A percentile compares a stretch with the other conserved stretches of the same genome.
Evolutionary conservation across 495 filamentous ascomycete genomes (phyloP).

Genomic region (Penicillium fimorum): DNA sequence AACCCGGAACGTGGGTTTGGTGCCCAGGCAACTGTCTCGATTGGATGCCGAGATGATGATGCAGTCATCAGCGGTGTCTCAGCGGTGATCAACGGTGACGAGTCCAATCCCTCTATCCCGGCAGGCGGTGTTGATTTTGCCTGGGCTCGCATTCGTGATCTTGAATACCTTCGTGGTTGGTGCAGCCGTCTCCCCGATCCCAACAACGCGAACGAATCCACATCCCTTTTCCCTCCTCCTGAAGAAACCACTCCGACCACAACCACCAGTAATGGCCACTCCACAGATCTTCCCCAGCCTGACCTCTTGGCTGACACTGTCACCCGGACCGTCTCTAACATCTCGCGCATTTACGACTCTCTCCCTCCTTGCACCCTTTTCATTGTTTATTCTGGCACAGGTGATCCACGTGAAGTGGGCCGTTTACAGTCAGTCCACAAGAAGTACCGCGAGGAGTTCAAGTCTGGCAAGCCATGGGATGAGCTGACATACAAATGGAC

Average conservation of each 20-base stretch:
- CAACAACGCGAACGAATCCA: slow-evolving; percentile 52
- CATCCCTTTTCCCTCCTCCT: slow-evolving; percentile 32
- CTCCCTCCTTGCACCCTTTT: slow-evolving; percentile 83
- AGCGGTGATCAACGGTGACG: slow-evolving; percentile 66
- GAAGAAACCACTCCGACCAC: slow-evolving; percentile 26
- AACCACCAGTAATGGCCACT: slow-evolving; percentile 4
- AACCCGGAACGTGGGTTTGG: slow-evolving; percentile 72
- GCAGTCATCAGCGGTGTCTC: slow-evolving; percentile 71
- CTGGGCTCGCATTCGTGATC: slow-evolving; percentile 82
- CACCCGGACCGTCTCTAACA: slow-evolving; percentile 50
- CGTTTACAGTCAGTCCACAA: slow-evolving; percentile 71
- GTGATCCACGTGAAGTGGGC: slow-evolving; percentile 77
- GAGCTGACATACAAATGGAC: slow-evolving; percentile 87
- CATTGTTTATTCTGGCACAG: slow-evolving; percentile 84
- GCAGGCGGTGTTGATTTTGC: slow-evolving; percentile 78
- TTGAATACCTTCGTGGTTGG: slow-evolving; percentile 82
- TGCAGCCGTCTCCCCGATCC: slow-evolving; percentile 59
- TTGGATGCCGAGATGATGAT: slow-evolving; percentile 72
- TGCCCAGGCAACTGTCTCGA: slow-evolving; percentile 63
- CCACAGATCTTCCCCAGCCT: slow-evolving; percentile 6
- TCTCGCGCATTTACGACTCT: slow-evolving; percentile 68
- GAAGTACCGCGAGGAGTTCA: slow-evolving; percentile 73
- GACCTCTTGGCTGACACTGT: slow-evolving; percentile 45
- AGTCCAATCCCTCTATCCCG: slow-evolving; percentile 58
- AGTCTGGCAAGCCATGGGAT: slow-evolving; percentile 77